These are phyloP conservation scores for Miscanthus lutarioriparius DNA, from an alignment of 176 grass and related monocot species.

Conservation along the genomic window DNA sequence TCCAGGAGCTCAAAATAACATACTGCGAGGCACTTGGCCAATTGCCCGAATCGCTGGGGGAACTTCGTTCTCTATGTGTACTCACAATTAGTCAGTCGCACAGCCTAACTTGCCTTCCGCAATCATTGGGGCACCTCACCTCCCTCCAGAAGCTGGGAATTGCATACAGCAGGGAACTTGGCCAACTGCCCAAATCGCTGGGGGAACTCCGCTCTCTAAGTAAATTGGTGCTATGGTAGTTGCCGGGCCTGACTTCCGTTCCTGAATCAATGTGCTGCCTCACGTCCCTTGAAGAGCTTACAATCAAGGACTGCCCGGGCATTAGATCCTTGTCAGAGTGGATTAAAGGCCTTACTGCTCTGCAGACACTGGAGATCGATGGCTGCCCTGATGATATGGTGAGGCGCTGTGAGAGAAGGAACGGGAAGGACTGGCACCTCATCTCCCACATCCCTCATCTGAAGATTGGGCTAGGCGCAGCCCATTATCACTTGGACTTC, in stretches of 20 bases:
- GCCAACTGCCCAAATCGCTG: too few species aligned
- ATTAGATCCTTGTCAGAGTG: not conserved
- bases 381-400: not conserved
- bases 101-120: too few species aligned
- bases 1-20: not conserved
- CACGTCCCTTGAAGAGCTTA: not conserved
- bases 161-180: too few species aligned
- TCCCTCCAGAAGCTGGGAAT: too few species aligned
- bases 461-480: too few species aligned
- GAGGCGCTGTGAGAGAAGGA: not conserved
- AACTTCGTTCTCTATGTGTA: too few species aligned
- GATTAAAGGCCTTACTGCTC: not conserved
- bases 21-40: not conserved
- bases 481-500: too few species aligned
- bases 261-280: not conserved
- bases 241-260: not conserved
- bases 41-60: not conserved
- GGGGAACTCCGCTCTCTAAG: not conserved
- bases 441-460: not conserved
- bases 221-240: not conserved
- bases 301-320: accelerated
- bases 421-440: not conserved
- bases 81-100: too few species aligned
- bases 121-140: too few species aligned
- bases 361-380: not conserved